Evolutionary conservation across 169 alveolate species (phyloP).

Genomic region (Plasmodium gonderi): DNA sequence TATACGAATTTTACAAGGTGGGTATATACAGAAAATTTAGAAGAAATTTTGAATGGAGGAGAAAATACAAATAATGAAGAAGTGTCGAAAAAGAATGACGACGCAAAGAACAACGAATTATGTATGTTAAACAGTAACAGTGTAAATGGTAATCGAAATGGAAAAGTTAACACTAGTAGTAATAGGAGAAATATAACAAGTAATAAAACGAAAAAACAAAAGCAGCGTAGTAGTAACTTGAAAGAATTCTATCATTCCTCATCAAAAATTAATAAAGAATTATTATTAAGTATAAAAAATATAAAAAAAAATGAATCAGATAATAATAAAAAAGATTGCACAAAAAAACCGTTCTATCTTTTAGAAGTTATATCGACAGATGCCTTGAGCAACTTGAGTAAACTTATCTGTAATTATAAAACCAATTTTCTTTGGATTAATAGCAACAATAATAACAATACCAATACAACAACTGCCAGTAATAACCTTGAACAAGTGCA

Average conservation of each 20-base stretch:
- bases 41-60: conserved; percentile 12
- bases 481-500: conserved; percentile 73
- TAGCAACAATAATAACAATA: conserved; percentile 13
- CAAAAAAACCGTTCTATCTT: conserved; percentile 34
- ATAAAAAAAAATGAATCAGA: conserved; percentile 32
- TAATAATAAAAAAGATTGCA: neutral
- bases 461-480: neutral
- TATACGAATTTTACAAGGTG: conserved; percentile 65
- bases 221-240: neutral
- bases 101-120: neutral
- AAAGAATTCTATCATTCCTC: conserved; percentile 19
- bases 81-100: neutral
- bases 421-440: conserved; percentile 71
- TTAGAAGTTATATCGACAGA: conserved; percentile 62
- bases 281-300: conserved; percentile 41
- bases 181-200: neutral
- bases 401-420: conserved; percentile 67
- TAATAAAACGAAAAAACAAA: neutral
- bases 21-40: conserved; percentile 61
- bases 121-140: neutral
- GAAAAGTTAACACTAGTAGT: neutral
- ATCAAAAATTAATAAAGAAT: conserved; percentile 50
- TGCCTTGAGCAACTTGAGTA: conserved; percentile 53
- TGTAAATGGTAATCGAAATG: neutral
- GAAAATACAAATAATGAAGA: neutral